These are phyloP conservation scores for Dissophora ornata DNA, from an alignment of 192 early-diverging fungal species.

Conservation along the genomic window DNA sequence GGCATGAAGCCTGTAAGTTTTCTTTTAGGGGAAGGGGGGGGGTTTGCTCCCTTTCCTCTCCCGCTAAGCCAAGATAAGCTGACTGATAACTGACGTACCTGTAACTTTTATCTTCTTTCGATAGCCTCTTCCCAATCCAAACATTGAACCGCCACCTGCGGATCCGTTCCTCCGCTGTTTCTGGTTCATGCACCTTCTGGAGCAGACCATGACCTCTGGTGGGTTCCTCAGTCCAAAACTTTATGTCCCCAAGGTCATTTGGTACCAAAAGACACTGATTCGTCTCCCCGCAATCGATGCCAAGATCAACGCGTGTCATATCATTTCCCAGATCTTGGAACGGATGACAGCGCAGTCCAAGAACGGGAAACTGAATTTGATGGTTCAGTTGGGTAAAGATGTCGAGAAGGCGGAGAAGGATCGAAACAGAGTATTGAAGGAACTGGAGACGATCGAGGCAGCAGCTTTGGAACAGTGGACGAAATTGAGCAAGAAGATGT, in stretches of 20 bases:
- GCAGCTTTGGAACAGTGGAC: constrained; percentile 16
- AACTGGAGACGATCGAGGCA: constrained; percentile 28
- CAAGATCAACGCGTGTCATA: constrained; percentile 48
- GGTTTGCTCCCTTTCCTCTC: too few relatives aligned
- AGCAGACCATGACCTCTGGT: constrained; percentile 56
- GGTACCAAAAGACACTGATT: constrained; percentile 43
- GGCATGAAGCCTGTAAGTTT: constrained; percentile 25
- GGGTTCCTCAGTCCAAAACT: constrained; percentile 53
- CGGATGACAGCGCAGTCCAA: constrained; percentile 15
- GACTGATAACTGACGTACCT: too few relatives aligned
- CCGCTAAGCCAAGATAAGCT: too few relatives aligned
- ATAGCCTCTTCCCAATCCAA: constrained; percentile 2
- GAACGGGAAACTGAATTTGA: constrained; percentile 13
- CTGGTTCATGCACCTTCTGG: constrained; percentile 56
- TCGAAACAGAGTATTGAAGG: constrained; percentile 11
- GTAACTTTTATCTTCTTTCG: not conserved
- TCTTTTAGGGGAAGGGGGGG: too few relatives aligned
- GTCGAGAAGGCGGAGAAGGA: constrained; percentile 32
- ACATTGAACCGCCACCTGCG: constrained; percentile 4
- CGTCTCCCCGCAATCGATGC: constrained; percentile 43
- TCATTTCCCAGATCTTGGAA: constrained; percentile 14
- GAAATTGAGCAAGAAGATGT: constrained; percentile 42
- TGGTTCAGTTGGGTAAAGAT: constrained; percentile 13
- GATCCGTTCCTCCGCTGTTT: constrained; percentile 54
- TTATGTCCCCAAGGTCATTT: constrained; percentile 48